These are phyloP conservation scores for Leccinum longicurvipes DNA, from an alignment of 768 basidiomycete species.

Conservation along the genomic window DNA sequence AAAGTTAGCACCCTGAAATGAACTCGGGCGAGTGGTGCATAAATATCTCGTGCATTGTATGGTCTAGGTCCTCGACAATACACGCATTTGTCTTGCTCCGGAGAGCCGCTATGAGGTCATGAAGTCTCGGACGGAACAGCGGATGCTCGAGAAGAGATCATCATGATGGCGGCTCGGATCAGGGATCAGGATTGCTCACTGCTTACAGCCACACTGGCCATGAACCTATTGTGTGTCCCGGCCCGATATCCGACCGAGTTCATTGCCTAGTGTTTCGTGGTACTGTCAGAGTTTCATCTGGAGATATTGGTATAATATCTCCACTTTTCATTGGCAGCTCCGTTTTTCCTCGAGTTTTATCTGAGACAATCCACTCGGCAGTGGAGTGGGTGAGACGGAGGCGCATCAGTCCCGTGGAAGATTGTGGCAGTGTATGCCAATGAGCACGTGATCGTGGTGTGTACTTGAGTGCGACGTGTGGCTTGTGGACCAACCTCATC, in stretches of 20 bases:
- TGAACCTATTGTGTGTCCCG: background rate
- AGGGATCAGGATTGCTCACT: background rate
- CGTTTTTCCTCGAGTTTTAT: too few species aligned
- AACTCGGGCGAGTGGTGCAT: background rate
- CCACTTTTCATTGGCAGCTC: too few species aligned
- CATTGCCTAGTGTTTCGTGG: too few species aligned
- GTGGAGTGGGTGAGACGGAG: too few species aligned
- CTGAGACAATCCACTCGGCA: too few species aligned
- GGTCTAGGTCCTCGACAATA: background rate
- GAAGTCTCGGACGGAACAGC: constrained; percentile 16
- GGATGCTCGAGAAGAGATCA: background rate
- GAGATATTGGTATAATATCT: too few species aligned
- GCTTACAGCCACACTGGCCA: too few species aligned
- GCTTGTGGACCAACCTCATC: background rate
- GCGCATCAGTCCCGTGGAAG: too few species aligned
- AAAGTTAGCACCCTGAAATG: constrained; percentile 27
- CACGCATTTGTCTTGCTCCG: constrained; percentile 7
- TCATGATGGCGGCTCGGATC: too few species aligned
- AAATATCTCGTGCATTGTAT: background rate
- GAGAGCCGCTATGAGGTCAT: background rate
- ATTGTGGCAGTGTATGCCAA: too few species aligned
- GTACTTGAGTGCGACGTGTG: background rate
- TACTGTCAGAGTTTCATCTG: too few species aligned
- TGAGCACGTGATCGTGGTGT: constrained; percentile 24
- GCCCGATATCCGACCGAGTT: constrained; percentile 6